Evolutionary conservation across 305 asterid species (phyloP), one percentile per base, ranked within the genome.

Genomic region (Withania somnifera): DNA sequence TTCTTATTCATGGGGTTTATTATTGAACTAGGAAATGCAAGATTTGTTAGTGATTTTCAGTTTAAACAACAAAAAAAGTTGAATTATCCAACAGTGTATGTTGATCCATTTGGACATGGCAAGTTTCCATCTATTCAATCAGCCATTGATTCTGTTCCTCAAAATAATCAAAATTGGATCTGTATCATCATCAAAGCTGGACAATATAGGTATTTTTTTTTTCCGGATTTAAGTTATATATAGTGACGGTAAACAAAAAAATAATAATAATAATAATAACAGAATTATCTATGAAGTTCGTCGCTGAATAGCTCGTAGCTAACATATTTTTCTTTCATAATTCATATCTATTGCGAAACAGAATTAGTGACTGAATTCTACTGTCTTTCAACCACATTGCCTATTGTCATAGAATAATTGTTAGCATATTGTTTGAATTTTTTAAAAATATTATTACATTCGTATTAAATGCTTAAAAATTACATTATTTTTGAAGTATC

Each of bases 61-160:
- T 50, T 54, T 54, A 50, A 75, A 8, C n/a, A 50, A 77, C 82
- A 71, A 67, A 77, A 26, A 83, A n/a, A n/a, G n/a, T 81, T 36
- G 67, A 51, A 80, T 7, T 30, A 69, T 38, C 34, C 8, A 34
- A 81, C 81, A 28, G 82, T 86, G 14, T 45, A 13, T 30, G 94
- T 91, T 15, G 89, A 88, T 87, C 85, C 83, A 14, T 86, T 82
- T 11, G 79, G 80, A 32, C 53, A 51, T 6, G 75, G 54, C 47
- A 45, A 84, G 58, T 86, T 83, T 69, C 20, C 28, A 7, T 87
- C 73, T 14, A 87, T 91, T 61, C 95, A 91, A 77, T 82, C 84
- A 15, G 95, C 95, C 82, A 88, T 91, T 66, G 83, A 90, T 84
- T 82, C 89, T 38, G 84, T 90, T 19, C 91, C 91, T 84, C 79